A percentile compares a stretch with the other conserved stretches of the same genome.
Evolutionary conservation across 2,329 filamentous ascomycete genomes (phyloP).

Genomic region (Botrytis fabae): DNA sequence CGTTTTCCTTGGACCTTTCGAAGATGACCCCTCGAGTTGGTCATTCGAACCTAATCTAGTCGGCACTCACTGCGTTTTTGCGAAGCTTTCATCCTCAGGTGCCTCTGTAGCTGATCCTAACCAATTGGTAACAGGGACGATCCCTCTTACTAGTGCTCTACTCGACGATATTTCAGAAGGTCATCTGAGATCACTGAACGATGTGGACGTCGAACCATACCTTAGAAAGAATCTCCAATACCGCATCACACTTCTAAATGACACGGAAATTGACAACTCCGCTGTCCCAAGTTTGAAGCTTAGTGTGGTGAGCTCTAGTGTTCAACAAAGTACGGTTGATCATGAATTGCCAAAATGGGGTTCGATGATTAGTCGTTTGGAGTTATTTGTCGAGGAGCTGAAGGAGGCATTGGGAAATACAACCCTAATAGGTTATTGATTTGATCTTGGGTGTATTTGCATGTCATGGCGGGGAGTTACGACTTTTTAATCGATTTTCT

Average conservation of each 20-base stretch:
- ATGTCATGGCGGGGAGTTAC: background rate
- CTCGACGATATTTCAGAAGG: conserved; percentile 37
- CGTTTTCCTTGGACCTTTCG: conserved; percentile 61
- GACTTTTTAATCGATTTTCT: background rate
- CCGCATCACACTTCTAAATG: conserved; percentile 31
- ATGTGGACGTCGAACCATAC: conserved; percentile 33
- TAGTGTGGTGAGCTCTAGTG: conserved; percentile 30
- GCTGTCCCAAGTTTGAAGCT: conserved; percentile 35
- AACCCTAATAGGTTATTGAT: background rate
- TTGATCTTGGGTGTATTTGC: background rate
- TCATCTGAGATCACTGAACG: conserved; percentile 39
- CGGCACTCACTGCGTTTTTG: conserved; percentile 43
- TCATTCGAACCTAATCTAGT: conserved; percentile 37
- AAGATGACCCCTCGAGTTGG: conserved; percentile 33
- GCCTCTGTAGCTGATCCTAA: conserved; percentile 29
- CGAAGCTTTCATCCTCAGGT: conserved; percentile 29
- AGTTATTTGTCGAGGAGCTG: conserved; percentile 5
- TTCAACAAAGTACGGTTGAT: conserved; percentile 8
- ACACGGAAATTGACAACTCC: conserved; percentile 28
- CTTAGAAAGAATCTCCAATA: conserved; percentile 36
- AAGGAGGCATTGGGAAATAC: too few relatives aligned
- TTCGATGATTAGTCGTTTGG: background rate
- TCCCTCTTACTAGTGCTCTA: conserved; percentile 48
- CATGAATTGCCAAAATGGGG: conserved; percentile 20
- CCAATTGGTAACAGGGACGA: conserved; percentile 43